A percentile compares a stretch with the other conserved stretches of the same genome.
Conservation (phyloP, 2,329 filamentous ascomycete genomes). For the Penicillium sp. region DNA sequence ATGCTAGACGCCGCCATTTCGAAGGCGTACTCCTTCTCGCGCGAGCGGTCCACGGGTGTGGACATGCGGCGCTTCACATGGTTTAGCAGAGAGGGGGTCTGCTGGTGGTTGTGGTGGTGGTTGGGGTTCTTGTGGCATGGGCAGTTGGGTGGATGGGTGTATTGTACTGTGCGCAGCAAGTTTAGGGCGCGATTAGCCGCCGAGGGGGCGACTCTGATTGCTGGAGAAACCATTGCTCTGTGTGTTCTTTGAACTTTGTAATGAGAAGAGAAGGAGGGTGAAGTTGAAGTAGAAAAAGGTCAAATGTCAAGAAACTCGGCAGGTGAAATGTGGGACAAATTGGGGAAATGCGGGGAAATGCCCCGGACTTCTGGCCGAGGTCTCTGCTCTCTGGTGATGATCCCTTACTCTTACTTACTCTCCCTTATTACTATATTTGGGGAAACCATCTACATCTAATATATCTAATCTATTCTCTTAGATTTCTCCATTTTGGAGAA, state of each 20-base stretch:
- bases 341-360: constrained; percentile 24
- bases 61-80: constrained; percentile 65
- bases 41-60: constrained; percentile 70
- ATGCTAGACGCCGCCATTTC: constrained; percentile 97
- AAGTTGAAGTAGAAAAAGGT: constrained; percentile 5
- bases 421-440: too few species aligned
- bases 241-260: not conserved
- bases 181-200: constrained; percentile 52
- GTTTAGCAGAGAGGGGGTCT: constrained; percentile 47
- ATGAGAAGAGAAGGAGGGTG: not conserved
- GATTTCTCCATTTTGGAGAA: not conserved
- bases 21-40: constrained; percentile 94
- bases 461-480: not conserved
- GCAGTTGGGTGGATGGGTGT: constrained; percentile 80
- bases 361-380: constrained; percentile 27
- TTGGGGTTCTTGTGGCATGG: constrained; percentile 90
- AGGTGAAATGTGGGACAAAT: constrained; percentile 14
- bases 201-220: constrained; percentile 47
- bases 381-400: not conserved
- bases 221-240: constrained; percentile 36
- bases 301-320: not conserved
- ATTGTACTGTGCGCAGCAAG: constrained; percentile 85
- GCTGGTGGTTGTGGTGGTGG: constrained; percentile 71
- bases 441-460: too few species aligned
- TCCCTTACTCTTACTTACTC: too few species aligned